phyloP scores from a whole-genome alignment of 2,329 filamentous ascomycete genomes.

The Verticillium longisporum region DNA sequence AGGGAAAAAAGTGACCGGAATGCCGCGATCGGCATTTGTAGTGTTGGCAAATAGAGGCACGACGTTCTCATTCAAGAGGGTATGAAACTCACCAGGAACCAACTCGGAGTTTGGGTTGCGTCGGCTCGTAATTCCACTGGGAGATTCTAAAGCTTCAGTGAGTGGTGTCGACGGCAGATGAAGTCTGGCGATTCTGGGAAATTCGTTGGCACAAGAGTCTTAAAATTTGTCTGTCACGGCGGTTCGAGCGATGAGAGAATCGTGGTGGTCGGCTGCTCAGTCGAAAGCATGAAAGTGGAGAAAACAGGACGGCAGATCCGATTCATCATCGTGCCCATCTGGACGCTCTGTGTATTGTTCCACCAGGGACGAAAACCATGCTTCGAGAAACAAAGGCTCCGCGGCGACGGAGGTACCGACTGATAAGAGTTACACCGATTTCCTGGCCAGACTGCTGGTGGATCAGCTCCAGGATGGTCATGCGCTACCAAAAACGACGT shows the following conservation, averaged over 20 bases:
- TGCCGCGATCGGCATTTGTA: too few relatives aligned
- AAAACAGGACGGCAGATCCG: not conserved
- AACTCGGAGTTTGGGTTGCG: too few relatives aligned
- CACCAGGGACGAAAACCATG: not conserved
- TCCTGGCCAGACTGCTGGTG: not conserved
- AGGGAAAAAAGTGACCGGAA: too few relatives aligned
- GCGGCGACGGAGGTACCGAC: not conserved
- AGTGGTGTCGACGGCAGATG: not conserved
- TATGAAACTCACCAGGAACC: too few relatives aligned
- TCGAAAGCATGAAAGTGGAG: constrained; percentile 11
- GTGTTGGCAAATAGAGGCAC: too few relatives aligned
- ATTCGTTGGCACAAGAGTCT: constrained; percentile 7
- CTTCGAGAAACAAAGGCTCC: not conserved
- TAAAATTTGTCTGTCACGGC: constrained; percentile 9
- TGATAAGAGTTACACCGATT: not conserved
- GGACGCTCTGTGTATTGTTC: not conserved
- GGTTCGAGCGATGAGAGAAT: constrained; percentile 1
- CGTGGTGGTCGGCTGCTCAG: constrained; percentile 5
- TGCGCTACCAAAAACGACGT: not conserved
- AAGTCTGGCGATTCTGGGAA: not conserved
- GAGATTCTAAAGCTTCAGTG: too few relatives aligned
- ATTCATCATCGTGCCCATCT: not conserved
- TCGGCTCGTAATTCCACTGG: too few relatives aligned
- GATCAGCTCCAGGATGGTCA: not conserved
- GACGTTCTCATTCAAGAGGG: too few relatives aligned